Conservation (phyloP, 257 asterid species). For the Craterostigma plantagineum region DNA sequence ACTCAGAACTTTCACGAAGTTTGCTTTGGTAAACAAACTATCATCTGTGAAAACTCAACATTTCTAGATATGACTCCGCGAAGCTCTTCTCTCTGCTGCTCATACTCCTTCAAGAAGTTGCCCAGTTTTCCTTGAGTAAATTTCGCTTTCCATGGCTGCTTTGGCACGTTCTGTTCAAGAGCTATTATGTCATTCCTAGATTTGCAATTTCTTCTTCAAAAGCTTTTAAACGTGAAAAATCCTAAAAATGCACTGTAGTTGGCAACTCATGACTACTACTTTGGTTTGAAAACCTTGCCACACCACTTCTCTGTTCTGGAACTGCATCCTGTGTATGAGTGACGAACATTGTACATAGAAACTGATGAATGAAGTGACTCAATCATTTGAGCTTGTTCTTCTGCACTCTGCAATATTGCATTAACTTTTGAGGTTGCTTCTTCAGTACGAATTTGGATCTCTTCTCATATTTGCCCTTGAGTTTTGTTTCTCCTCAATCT, state of each 20-base stretch:
- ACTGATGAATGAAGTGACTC: constrained; percentile 88
- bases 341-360: constrained; percentile 17
- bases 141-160: constrained; percentile 50
- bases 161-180: constrained; percentile 63
- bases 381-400: constrained; percentile 76
- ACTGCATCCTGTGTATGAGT: constrained; percentile 20
- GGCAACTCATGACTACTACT: constrained; percentile 45
- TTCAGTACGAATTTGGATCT: constrained; percentile 43
- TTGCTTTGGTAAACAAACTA: constrained; percentile 62
- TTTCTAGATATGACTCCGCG: constrained; percentile 53
- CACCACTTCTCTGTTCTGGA: too few species aligned
- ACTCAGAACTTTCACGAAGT: constrained; percentile 76
- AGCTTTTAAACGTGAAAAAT: constrained; percentile 32
- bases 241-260: constrained; percentile 30
- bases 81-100: constrained; percentile 66
- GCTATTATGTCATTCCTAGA: constrained; percentile 45
- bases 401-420: constrained; percentile 52
- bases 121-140: constrained; percentile 55
- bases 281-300: too few species aligned
- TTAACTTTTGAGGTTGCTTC: constrained; percentile 51
- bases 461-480: constrained; percentile 48
- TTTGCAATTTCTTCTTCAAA: constrained; percentile 56
- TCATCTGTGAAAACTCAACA: constrained; percentile 73
- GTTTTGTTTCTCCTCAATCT: constrained; percentile 47
- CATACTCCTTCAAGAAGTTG: constrained; percentile 71